These are phyloP conservation scores for Annona squamosa DNA, from an alignment of 164 flowering plant genomes.

Conservation along the genomic window DNA sequence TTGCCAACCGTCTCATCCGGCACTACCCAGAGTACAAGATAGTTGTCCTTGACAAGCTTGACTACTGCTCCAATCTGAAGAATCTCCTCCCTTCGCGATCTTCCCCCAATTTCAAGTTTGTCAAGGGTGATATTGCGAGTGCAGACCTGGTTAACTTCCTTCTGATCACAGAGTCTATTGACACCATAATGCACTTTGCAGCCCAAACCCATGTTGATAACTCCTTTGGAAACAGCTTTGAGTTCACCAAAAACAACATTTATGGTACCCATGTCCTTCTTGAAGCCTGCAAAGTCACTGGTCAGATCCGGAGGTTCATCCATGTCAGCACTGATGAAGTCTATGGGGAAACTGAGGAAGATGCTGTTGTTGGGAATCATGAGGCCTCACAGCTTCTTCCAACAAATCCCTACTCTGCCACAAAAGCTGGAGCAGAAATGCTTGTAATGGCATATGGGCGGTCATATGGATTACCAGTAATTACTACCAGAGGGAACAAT, in stretches of 20 bases:
- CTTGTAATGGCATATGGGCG: slow-evolving; percentile 82
- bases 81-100: slow-evolving; percentile 50
- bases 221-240: slow-evolving; percentile 74
- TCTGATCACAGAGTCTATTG: slow-evolving; percentile 57
- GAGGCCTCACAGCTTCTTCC: slow-evolving; percentile 75
- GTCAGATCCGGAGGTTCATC: slow-evolving; percentile 68
- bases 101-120: slow-evolving; percentile 67
- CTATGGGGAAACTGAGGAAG: slow-evolving; percentile 74
- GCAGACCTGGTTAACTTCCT: slow-evolving; percentile 69
- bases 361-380: slow-evolving; percentile 66
- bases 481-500: slow-evolving; percentile 70
- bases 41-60: slow-evolving; percentile 74
- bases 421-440: slow-evolving; percentile 81
- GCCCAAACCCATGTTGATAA: slow-evolving; percentile 77
- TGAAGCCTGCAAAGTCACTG: slow-evolving; percentile 74
- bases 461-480: slow-evolving; percentile 66
- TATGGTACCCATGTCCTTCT: slow-evolving; percentile 74
- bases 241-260: slow-evolving; percentile 70
- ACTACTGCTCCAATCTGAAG: slow-evolving; percentile 60
- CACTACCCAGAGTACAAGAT: slow-evolving; percentile 69
- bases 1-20: slow-evolving; percentile 51
- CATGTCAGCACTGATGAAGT: slow-evolving; percentile 77
- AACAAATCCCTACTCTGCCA: slow-evolving; percentile 71
- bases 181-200: slow-evolving; percentile 78
- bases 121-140: slow-evolving; percentile 67